A percentile compares a stretch with the other conserved stretches of the same genome.
Conservation (phyloP, 1,284 basidiomycete genomes). For the Vanrija humicola region DNA sequence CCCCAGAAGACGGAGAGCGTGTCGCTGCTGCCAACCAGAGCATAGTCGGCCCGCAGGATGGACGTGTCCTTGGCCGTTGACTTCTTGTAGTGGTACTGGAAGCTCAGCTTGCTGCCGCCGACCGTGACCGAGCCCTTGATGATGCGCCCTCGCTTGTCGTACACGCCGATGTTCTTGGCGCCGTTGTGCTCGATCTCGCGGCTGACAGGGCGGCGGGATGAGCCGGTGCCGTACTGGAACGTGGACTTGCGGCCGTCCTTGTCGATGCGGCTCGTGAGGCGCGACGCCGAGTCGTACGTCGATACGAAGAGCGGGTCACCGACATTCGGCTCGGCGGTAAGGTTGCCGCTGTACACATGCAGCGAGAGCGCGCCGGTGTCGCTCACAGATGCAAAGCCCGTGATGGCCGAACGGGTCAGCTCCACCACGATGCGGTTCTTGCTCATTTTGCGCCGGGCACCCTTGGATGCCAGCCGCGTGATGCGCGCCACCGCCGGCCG, state of each 20-base stretch:
- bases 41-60: slow-evolving; percentile 8
- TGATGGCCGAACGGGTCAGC: slow-evolving; percentile 2
- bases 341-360: not conserved
- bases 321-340: not conserved
- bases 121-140: slow-evolving; percentile 1
- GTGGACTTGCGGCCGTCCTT: not conserved
- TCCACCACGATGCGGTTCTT: slow-evolving; percentile 6
- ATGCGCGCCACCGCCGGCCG: slow-evolving; percentile 2
- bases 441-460: slow-evolving; percentile 6
- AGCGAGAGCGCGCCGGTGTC: not conserved
- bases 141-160: slow-evolving; percentile 5
- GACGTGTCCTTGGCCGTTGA: not conserved
- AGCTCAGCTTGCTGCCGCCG: not conserved
- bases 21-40: not conserved
- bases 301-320: slow-evolving; percentile 3
- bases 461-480: slow-evolving; percentile 2
- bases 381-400: slow-evolving; percentile 2
- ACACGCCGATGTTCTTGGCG: not conserved
- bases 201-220: slow-evolving; percentile 2
- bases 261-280: slow-evolving; percentile 1
- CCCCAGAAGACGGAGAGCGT: slow-evolving; percentile 10
- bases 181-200: not conserved
- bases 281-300: slow-evolving; percentile 1
- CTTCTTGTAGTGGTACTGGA: slow-evolving; percentile 11
- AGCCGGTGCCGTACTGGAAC: not conserved